Base-by-base conservation (phyloP, 1,284 basidiomycete genomes). In the Cutaneotrichosporon mucoides region DNA sequence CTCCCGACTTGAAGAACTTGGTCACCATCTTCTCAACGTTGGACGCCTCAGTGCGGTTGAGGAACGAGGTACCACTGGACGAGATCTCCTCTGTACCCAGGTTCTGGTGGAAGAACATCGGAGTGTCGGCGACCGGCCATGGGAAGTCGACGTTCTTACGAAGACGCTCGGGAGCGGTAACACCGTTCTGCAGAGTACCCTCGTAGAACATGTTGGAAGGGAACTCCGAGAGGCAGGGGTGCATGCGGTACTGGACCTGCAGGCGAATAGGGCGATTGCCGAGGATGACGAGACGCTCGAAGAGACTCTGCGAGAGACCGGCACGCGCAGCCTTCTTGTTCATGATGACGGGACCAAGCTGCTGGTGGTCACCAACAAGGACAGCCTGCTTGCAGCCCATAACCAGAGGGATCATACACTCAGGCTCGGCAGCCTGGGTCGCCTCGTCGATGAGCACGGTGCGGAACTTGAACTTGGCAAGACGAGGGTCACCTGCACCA, bases 61-160 rank as follows among this genome's bases (percentile, higher is more conserved):
- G 83, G 84, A 97, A 99, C 8, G 95, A 98, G 0, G 96, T 99
- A 51, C 96, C 96, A 73, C 91, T 95, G 58, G 90, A 92, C 33
- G 94, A 98, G 65, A 99, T 99, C 77, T 99, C 96, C 76, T 99
- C 96, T 69, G 98, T 96, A 0, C 96, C 96, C 49, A 99, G 79
- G 73, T 99, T 99, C 82, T 98, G 94, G 80, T 98, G 97, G 82
- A 99, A 99, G 82, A 98, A 96, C 95, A 99, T 99, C n/a, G 96
- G 96, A 6, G 92, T 93, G 68, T 93, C 91, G 15, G 90, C 88
- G 40, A 92, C 86, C 4, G 96, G 96, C 96, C 96, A 99, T 1
- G 96, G 96, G 80, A 99, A 99, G 77, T 99, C 95, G 53, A 99
- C 92, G 69, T 97, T 92, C 82, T 94, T 96, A 77, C 94, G 85